A percentile compares a stretch with the other conserved stretches of the same genome.
These are phyloP conservation scores for Cucurbita moschata DNA, from an alignment of 306 rosid species.

Conservation along the genomic window DNA sequence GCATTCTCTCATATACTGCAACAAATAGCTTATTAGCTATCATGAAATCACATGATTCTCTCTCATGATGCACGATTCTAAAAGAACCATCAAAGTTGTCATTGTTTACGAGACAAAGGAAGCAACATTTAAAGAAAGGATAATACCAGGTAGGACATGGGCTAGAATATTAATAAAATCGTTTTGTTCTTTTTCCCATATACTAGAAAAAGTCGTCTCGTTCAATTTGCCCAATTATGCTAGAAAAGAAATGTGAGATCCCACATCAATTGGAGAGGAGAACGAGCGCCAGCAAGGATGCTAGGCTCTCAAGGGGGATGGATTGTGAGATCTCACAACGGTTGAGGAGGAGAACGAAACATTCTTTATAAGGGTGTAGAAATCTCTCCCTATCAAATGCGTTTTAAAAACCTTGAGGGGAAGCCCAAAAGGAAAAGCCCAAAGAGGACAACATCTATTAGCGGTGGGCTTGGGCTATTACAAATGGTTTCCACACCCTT, in stretches of 20 bases:
- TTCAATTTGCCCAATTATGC: not conserved
- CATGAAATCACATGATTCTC: not conserved
- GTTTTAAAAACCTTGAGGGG: too few relatives aligned
- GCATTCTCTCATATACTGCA: constrained; percentile 99
- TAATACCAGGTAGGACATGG: not conserved
- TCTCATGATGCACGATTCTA: not conserved
- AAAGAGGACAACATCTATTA: too few relatives aligned
- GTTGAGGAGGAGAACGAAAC: too few relatives aligned
- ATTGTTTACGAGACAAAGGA: not conserved
- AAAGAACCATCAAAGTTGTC: not conserved
- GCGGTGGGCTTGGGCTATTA: too few relatives aligned
- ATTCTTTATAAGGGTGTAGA: too few relatives aligned
- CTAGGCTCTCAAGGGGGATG: too few relatives aligned
- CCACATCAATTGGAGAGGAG: too few relatives aligned
- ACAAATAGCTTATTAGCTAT: constrained; percentile 15
- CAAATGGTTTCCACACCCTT: too few relatives aligned
- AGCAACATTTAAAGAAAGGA: not conserved
- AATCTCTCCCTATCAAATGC: too few relatives aligned
- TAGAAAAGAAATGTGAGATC: not conserved
- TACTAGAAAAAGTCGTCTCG: not conserved
- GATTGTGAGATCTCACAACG: too few relatives aligned
- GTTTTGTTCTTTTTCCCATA: not conserved
- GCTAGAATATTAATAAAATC: not conserved
- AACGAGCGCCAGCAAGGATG: too few relatives aligned
- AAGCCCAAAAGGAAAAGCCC: too few relatives aligned